A percentile compares a stretch with the other conserved stretches of the same genome.
These are phyloP conservation scores for Bipolaris bicolor DNA, from an alignment of 2,329 filamentous ascomycete genomes.

Conservation along the genomic window DNA sequence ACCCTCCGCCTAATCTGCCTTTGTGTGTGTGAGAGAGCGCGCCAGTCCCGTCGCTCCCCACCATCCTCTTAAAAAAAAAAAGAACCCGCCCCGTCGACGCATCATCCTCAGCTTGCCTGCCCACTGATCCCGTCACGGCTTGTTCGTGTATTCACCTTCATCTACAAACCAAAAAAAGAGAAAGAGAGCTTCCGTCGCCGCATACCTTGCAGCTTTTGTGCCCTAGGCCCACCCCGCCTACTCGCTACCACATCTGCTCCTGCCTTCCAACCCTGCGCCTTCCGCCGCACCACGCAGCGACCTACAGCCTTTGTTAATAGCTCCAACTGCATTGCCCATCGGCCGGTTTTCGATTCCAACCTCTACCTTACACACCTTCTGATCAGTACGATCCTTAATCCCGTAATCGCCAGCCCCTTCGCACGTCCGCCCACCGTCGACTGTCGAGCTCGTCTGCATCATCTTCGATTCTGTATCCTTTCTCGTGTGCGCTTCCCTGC, in stretches of 20 bases:
- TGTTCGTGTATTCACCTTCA: constrained; percentile 34
- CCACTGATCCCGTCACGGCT: constrained; percentile 34
- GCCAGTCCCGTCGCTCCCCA: constrained; percentile 47
- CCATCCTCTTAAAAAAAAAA: constrained; percentile 26
- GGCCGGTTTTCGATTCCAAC: constrained; percentile 44
- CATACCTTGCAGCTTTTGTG: constrained; percentile 1
- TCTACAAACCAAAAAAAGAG: neutral
- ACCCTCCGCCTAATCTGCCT: constrained; percentile 37
- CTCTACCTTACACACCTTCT: constrained; percentile 32
- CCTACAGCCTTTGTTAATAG: constrained; percentile 45
- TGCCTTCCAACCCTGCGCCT: constrained; percentile 14
- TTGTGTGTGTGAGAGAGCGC: constrained; percentile 35
- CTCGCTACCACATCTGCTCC: constrained; percentile 23
- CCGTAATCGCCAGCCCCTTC: constrained; percentile 41
- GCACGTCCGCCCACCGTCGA: constrained; percentile 31
- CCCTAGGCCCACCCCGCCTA: constrained; percentile 24
- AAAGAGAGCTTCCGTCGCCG: constrained; percentile 20
- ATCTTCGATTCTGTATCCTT: constrained; percentile 45
- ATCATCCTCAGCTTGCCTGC: constrained; percentile 22
- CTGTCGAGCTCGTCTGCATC: constrained; percentile 20
- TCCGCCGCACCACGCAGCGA: constrained; percentile 23
- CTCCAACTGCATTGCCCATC: constrained; percentile 46
- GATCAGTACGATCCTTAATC: constrained; percentile 51
- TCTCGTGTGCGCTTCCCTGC: constrained; percentile 32
- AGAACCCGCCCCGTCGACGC: constrained; percentile 37